Percentiles rank a stretch among this genome's conserved stretches.
These are phyloP conservation scores for Zoysia japonica DNA, from an alignment of 176 grass and related monocot genomes.

Conservation along the genomic window DNA sequence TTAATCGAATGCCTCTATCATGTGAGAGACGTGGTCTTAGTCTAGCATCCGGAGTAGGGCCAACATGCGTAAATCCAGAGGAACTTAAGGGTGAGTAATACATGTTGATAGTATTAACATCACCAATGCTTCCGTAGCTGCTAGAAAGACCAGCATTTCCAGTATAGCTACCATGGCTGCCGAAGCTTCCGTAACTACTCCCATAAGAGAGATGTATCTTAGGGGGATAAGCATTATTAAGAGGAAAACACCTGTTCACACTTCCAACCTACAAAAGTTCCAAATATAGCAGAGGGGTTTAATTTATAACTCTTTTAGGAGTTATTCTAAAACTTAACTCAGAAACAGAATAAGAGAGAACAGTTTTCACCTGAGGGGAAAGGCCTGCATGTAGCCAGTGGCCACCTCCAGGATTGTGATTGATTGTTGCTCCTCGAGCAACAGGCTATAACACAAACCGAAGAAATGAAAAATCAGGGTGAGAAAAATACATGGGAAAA, in stretches of 20 bases:
- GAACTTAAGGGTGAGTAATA: slow-evolving; percentile 76
- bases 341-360: not conserved
- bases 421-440: slow-evolving; percentile 68
- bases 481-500: slow-evolving; percentile 11
- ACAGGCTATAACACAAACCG: slow-evolving; percentile 75
- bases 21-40: slow-evolving; percentile 57
- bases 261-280: slow-evolving; percentile 67
- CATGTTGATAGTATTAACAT: slow-evolving; percentile 59
- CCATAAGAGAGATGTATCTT: slow-evolving; percentile 80
- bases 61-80: slow-evolving; percentile 77
- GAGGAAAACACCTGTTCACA: slow-evolving; percentile 55
- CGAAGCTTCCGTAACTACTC: slow-evolving; percentile 87
- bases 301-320: slow-evolving; percentile 9
- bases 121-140: slow-evolving; percentile 90
- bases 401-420: slow-evolving; percentile 91
- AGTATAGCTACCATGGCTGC: slow-evolving; percentile 90
- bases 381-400: slow-evolving; percentile 94
- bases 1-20: slow-evolving; percentile 78
- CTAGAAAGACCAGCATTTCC: slow-evolving; percentile 67
- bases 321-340: slow-evolving; percentile 38
- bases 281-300: slow-evolving; percentile 17
- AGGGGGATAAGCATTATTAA: slow-evolving; percentile 66
- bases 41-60: slow-evolving; percentile 78
- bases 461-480: slow-evolving; percentile 17
- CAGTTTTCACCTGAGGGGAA: slow-evolving; percentile 78